Percentiles rank a stretch among this genome's conserved stretches.
Conservation (phyloP, 192 early-diverging fungal genomes). For the Mortierella alpina region DNA sequence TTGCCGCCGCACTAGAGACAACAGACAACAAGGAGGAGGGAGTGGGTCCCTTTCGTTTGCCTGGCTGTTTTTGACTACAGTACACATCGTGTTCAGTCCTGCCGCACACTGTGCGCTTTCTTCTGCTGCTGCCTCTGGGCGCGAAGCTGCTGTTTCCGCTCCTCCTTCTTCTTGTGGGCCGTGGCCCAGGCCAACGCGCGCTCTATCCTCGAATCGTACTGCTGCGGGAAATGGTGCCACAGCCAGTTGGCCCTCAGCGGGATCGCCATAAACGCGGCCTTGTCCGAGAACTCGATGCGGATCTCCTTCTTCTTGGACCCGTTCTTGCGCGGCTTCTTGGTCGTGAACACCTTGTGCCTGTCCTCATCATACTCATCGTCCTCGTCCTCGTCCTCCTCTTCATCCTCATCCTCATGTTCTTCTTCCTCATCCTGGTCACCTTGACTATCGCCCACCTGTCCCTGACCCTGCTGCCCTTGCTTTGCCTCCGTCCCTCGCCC, state of each 20-base stretch:
- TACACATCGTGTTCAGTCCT: no score
- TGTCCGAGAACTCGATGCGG: constrained; percentile 52
- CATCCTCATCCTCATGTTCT: constrained; percentile 1
- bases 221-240: constrained; percentile 59
- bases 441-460: neutral
- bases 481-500: no score
- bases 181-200: constrained; percentile 42
- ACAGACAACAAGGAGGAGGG: no score
- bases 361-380: constrained; percentile 9
- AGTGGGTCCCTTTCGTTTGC: no score
- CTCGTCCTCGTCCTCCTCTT: constrained; percentile 4
- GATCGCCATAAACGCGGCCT: constrained; percentile 48
- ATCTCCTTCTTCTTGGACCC: constrained; percentile 55
- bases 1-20: no score
- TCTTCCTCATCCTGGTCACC: neutral
- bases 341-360: constrained; percentile 18
- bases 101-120: neutral
- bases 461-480: neutral
- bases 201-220: constrained; percentile 53
- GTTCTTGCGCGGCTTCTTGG: constrained; percentile 29
- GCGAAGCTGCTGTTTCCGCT: constrained; percentile 3
- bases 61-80: no score
- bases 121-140: neutral
- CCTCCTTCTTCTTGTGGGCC: constrained; percentile 29
- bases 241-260: constrained; percentile 51